phyloP scores from a whole-genome alignment of 257 asterid species.

The Fraxinus pennsylvanica region DNA sequence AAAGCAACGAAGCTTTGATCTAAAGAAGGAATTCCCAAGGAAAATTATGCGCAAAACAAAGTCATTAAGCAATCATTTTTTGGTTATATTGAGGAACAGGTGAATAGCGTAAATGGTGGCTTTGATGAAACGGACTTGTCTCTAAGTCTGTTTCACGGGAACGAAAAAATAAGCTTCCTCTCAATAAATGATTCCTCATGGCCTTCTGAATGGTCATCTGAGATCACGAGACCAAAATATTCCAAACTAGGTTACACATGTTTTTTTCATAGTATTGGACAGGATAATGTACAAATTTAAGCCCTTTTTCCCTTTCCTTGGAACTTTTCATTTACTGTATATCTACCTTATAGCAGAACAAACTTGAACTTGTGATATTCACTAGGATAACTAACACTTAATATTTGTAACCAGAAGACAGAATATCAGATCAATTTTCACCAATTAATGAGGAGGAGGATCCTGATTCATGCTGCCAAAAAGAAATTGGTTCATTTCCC shows the following conservation, averaged over 20 bases:
- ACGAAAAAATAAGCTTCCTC: conserved; percentile 28
- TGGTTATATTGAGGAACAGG: conserved; percentile 29
- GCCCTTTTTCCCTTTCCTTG: not conserved
- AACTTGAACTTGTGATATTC: not conserved
- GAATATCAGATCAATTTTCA: conserved; percentile 18
- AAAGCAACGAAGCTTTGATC: conserved; percentile 38
- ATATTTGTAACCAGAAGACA: not conserved
- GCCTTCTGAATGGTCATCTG: conserved; percentile 19
- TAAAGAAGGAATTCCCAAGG: conserved; percentile 24
- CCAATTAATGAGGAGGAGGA: conserved; percentile 28
- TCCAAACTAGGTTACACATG: conserved; percentile 12
- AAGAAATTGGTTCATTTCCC: conserved; percentile 29
- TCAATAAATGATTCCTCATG: conserved; percentile 24
- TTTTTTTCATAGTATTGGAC: not conserved
- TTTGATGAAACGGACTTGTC: conserved; percentile 17
- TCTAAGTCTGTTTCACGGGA: conserved; percentile 4
- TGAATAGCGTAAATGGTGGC: conserved; percentile 14
- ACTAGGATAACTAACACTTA: not conserved
- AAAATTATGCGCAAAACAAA: conserved; percentile 24
- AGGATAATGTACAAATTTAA: not conserved
- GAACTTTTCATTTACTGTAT: not conserved
- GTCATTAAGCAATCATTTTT: conserved; percentile 37
- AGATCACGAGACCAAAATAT: conserved; percentile 4
- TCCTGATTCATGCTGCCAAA: conserved; percentile 29
- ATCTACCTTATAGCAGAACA: no score